These are phyloP conservation scores for Cutaneotrichosporon arboriforme DNA, from an alignment of 1,284 basidiomycete genomes.

Conservation along the genomic window DNA sequence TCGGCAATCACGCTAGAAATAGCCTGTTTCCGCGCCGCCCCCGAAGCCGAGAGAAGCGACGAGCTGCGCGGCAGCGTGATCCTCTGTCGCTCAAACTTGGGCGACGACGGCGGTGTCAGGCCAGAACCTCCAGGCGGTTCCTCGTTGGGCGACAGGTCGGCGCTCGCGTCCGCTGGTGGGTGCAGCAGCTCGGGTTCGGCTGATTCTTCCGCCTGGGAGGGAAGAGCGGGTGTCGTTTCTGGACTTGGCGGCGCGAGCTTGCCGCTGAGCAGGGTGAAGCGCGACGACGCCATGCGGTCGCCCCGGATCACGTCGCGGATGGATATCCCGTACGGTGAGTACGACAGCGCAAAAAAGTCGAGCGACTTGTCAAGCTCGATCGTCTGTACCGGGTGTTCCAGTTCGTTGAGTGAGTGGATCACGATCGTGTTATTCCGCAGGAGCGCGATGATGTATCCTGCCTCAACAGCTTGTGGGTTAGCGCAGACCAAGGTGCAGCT, in stretches of 20 bases:
- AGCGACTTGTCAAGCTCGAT: conserved; percentile 54
- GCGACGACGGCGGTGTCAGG: conserved; percentile 40
- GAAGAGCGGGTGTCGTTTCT: neutral
- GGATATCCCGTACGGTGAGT: conserved; percentile 45
- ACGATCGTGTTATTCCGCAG: conserved; percentile 71
- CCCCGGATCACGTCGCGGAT: conserved; percentile 42
- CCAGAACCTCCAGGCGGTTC: conserved; percentile 41
- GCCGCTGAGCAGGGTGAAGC: conserved; percentile 29
- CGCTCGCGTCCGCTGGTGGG: neutral
- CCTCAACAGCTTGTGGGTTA: conserved; percentile 61
- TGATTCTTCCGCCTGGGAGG: neutral
- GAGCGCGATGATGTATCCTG: conserved; percentile 70
- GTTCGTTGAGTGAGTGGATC: conserved; percentile 71
- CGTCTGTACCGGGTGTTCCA: conserved; percentile 62
- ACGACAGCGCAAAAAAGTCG: conserved; percentile 31
- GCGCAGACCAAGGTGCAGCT: neutral
- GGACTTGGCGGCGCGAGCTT: conserved; percentile 22
- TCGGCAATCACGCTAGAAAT: conserved; percentile 41
- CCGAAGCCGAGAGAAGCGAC: conserved; percentile 18
- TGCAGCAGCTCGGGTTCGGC: neutral
- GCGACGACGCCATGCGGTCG: conserved; percentile 28
- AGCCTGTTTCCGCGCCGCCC: conserved; percentile 10
- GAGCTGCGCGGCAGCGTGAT: conserved; percentile 19
- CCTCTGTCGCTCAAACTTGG: conserved; percentile 21
- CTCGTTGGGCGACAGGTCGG: conserved; percentile 11